Percentiles rank a stretch among this genome's conserved stretches.
These are phyloP conservation scores for Penicillium sclerotiorum DNA, from an alignment of 2,329 filamentous ascomycete genomes.

Conservation along the genomic window DNA sequence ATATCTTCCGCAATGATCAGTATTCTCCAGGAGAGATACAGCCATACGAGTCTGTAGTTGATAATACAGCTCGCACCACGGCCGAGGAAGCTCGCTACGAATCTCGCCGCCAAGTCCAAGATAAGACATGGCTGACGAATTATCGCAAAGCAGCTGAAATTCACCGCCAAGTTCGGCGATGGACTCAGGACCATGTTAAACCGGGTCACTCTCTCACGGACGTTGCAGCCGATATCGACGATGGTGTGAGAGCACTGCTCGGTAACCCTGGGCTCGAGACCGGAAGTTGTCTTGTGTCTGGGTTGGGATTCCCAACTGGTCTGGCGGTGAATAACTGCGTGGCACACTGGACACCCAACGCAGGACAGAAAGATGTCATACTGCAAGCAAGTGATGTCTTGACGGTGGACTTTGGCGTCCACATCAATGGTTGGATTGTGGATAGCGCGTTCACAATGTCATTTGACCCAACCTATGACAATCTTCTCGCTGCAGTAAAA, in stretches of 20 bases:
- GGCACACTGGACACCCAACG: conserved; percentile 61
- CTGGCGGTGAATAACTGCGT: conserved; percentile 57
- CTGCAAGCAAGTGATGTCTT: conserved; percentile 74
- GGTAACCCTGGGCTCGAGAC: conserved; percentile 55
- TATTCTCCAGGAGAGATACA: conserved; percentile 54
- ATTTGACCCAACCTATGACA: conserved; percentile 75
- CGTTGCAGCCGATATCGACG: conserved; percentile 58
- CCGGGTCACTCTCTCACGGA: conserved; percentile 54
- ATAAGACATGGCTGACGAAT: conserved; percentile 53
- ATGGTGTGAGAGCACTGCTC: conserved; percentile 55
- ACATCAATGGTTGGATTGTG: conserved; percentile 77
- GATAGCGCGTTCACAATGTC: conserved; percentile 80
- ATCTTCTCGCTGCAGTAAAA: conserved; percentile 68
- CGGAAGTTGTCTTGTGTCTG: conserved; percentile 54
- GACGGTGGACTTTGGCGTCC: conserved; percentile 82
- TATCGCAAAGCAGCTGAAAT: conserved; percentile 61
- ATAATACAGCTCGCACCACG: conserved; percentile 51
- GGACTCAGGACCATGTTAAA: conserved; percentile 52
- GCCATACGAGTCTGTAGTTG: conserved; percentile 41
- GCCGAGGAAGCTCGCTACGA: conserved; percentile 51
- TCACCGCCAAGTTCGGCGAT: conserved; percentile 58
- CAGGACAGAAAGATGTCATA: conserved; percentile 67
- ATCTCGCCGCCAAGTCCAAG: conserved; percentile 43
- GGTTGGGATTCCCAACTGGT: conserved; percentile 61
- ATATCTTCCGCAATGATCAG: conserved; percentile 48